phyloP scores from a whole-genome alignment of 495 filamentous ascomycete species.

The Cercophora scortea region DNA sequence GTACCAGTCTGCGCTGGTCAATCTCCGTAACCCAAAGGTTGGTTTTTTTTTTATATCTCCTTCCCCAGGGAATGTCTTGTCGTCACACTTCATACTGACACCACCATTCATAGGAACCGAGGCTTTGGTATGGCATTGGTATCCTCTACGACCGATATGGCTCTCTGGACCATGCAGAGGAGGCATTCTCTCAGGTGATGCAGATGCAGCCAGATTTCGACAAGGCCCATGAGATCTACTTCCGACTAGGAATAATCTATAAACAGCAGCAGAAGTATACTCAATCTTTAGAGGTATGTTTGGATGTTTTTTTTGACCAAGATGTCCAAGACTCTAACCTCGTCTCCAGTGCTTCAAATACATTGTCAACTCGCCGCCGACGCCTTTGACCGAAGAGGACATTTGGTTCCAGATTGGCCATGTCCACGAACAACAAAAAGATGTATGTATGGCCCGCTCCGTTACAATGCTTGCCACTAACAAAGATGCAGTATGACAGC shows the following conservation, averaged over 20 bases:
- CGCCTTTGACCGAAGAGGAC: slow-evolving; percentile 92
- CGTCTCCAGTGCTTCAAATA: slow-evolving; percentile 83
- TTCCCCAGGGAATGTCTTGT: not conserved
- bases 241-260: slow-evolving; percentile 96
- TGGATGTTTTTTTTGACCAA: too few species aligned
- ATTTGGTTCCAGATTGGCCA: slow-evolving; percentile 99
- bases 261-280: slow-evolving; percentile 96
- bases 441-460: slow-evolving; percentile 54
- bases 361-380: slow-evolving; percentile 87
- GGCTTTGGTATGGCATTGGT: slow-evolving; percentile 98
- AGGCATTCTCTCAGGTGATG: slow-evolving; percentile 98
- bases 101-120: slow-evolving; percentile 73
- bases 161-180: slow-evolving; percentile 94
- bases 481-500: slow-evolving; percentile 65
- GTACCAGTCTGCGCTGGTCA: slow-evolving; percentile 91
- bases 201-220: slow-evolving; percentile 97
- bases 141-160: slow-evolving; percentile 97
- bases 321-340: not conserved
- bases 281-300: slow-evolving; percentile 78
- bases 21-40: slow-evolving; percentile 92
- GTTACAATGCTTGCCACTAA: slow-evolving; percentile 15
- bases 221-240: slow-evolving; percentile 99
- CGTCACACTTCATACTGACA: not conserved
- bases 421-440: slow-evolving; percentile 98
- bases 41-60: slow-evolving; percentile 8